Evolutionary conservation across 2,329 filamentous ascomycete species (phyloP), one percentile per base, ranked within the genome.

Genomic region (Ceratocystis variospora): DNA sequence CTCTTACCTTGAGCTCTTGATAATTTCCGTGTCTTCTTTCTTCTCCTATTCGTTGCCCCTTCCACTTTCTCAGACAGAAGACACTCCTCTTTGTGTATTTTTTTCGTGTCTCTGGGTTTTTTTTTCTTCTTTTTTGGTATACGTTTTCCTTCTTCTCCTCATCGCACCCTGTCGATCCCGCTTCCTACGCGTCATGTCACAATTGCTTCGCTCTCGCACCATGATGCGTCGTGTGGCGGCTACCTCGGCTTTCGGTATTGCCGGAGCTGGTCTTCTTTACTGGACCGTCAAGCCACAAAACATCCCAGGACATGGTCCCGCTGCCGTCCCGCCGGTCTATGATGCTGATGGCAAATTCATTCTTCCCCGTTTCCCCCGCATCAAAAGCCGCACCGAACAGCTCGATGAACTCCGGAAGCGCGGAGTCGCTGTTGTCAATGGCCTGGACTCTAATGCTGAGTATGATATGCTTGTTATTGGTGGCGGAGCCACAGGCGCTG

Each of bases 381-480:
- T 84, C 66, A 87, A 84, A 76, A 77, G 79, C 62, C 79, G 86
- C 70, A 77, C 81, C 8, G 85, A 88, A 73, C 86, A 89, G 75
- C 82, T 89, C 68, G 79, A 78, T 59, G 81, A 82, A 41, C 76
- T 89, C 74, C 78, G 79, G 74, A 74, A 79, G 76, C 75, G 75
- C 63, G 63, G 67, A 37, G 59, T 46, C 8, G 72, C 72, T 63
- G 66, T 67, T n/a, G 61, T 67, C 31, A 28, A 62, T 25, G 66
- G 66, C 46, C 50, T 50, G 28, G 63, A 67, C 37, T 64, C 68
- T 12, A 66, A 71, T 15, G 79, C 77, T 63, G 81, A 82, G 73
- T 89, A 88, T 72, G 87, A 89, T 75, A 77, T 89, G 70, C 76
- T 89, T 68, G 77, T 89, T 68, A 87, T 89, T 73, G 87, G 87